Percentiles rank a stretch among this genome's conserved stretches.
Conservation (phyloP, 1,139 yeast species). For the Blastobotrys proliferans region DNA sequence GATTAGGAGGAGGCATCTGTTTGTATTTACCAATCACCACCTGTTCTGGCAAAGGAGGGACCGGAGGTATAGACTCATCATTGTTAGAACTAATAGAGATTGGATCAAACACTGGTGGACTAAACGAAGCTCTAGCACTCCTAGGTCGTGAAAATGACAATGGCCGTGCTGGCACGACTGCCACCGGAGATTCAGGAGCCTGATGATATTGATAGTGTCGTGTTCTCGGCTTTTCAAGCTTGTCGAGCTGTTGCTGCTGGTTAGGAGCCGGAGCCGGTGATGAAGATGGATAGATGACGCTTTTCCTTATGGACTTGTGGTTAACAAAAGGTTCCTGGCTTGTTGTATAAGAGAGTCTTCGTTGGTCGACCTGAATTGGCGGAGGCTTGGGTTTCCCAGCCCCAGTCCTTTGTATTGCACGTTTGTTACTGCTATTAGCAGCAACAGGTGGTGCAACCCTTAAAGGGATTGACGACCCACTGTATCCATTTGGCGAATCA, state of each 20-base stretch:
- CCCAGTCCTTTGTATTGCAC: too few relatives aligned
- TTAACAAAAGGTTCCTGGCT: slow-evolving; percentile 14
- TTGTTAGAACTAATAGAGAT: slow-evolving; percentile 10
- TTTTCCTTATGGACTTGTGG: slow-evolving; percentile 10
- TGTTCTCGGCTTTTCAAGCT: not conserved
- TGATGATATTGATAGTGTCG: slow-evolving; percentile 12
- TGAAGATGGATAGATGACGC: slow-evolving; percentile 6
- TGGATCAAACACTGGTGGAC: slow-evolving; percentile 16
- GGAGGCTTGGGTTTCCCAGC: too few relatives aligned
- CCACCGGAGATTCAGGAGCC: slow-evolving; percentile 12
- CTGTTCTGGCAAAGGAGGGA: slow-evolving; percentile 27
- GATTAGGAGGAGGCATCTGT: slow-evolving; percentile 12
- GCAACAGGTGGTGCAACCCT: slow-evolving; percentile 5
- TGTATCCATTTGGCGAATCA: slow-evolving; percentile 10
- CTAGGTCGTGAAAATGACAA: slow-evolving; percentile 12
- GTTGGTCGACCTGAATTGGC: slow-evolving; percentile 5
- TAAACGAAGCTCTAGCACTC: slow-evolving; percentile 13
- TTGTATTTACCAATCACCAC: slow-evolving; percentile 19
- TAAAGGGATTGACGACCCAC: slow-evolving; percentile 20
- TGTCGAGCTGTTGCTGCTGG: slow-evolving; percentile 2
- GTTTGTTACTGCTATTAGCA: not conserved
- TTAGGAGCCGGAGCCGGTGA: not conserved
- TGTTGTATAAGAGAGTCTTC: slow-evolving; percentile 8
- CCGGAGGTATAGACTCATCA: slow-evolving; percentile 22
- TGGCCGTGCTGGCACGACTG: slow-evolving; percentile 11